phyloP scores from a whole-genome alignment of 2,329 filamentous ascomycete genomes.

The Cercospora citrullina region DNA sequence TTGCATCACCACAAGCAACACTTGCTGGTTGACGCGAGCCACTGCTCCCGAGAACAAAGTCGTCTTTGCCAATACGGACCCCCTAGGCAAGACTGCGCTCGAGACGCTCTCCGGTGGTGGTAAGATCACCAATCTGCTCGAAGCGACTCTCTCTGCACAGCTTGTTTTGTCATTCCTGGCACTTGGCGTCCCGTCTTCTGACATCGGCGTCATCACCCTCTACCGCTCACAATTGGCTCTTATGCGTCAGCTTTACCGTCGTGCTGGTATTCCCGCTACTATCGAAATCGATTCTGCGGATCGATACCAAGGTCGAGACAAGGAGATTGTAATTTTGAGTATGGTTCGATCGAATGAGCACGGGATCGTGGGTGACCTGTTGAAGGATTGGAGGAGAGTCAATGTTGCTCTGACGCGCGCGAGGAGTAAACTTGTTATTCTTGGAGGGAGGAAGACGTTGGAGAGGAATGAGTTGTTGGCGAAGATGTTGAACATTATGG shows the following conservation, averaged over 20 bases:
- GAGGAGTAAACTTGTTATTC: slow-evolving; percentile 83
- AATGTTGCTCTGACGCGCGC: slow-evolving; percentile 95
- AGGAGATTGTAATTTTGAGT: slow-evolving; percentile 84
- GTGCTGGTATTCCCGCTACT: slow-evolving; percentile 46
- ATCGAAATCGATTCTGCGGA: slow-evolving; percentile 97
- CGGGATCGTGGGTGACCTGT: slow-evolving; percentile 80
- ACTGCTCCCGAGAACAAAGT: slow-evolving; percentile 71
- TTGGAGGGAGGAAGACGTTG: slow-evolving; percentile 82
- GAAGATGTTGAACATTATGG: slow-evolving; percentile 75
- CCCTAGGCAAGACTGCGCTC: slow-evolving; percentile 61
- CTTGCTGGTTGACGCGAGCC: slow-evolving; percentile 76
- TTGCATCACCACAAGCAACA: slow-evolving; percentile 5
- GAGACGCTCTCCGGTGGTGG: slow-evolving; percentile 65
- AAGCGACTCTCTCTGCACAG: slow-evolving; percentile 74
- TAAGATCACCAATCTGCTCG: slow-evolving; percentile 83
- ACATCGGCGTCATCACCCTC: slow-evolving; percentile 94
- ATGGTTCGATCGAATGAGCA: slow-evolving; percentile 85
- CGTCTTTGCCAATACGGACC: slow-evolving; percentile 86
- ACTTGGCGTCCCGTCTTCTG: slow-evolving; percentile 69
- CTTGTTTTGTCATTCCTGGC: slow-evolving; percentile 77
- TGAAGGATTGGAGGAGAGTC: slow-evolving; percentile 88
- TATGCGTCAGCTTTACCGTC: slow-evolving; percentile 67
- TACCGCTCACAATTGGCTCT: slow-evolving; percentile 90
- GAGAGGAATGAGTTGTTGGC: slow-evolving; percentile 69
- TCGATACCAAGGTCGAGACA: slow-evolving; percentile 94